Evolutionary conservation across 2,329 filamentous ascomycete species (phyloP).

Genomic region (Exserohilum turcica): DNA sequence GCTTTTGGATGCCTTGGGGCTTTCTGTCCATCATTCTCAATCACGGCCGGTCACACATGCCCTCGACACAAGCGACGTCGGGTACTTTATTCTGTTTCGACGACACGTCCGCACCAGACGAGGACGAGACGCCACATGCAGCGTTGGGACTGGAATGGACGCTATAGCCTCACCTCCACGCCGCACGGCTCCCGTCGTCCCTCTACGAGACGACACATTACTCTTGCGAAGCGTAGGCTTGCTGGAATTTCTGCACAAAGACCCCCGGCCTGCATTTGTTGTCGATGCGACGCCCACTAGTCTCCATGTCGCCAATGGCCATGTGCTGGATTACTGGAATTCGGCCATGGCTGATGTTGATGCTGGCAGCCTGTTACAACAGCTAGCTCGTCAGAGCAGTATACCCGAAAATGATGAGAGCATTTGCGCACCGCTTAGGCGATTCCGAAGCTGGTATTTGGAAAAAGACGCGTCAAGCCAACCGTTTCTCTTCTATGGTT

Average conservation of each 20-base stretch:
- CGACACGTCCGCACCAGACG: conserved; percentile 1
- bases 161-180: conserved; percentile 3
- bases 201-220: conserved; percentile 7
- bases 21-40: conserved; percentile 1
- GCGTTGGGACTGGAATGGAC: neutral
- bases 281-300: conserved; percentile 12
- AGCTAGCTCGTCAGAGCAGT: conserved; percentile 9
- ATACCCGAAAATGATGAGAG: neutral
- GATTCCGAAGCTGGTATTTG: conserved; percentile 28
- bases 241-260: conserved; percentile 27
- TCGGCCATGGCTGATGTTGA: conserved; percentile 22
- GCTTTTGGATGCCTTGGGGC: conserved; percentile 2
- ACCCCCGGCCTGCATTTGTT: conserved; percentile 28
- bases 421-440: neutral
- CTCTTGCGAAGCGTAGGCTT: conserved; percentile 22
- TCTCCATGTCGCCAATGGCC: neutral
- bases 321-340: conserved; percentile 26
- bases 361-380: conserved; percentile 12
- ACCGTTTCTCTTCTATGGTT: conserved; percentile 8
- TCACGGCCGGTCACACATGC: conserved; percentile 1
- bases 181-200: conserved; percentile 4
- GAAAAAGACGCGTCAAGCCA: neutral
- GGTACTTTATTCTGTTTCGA: neutral
- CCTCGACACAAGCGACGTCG: conserved; percentile 1
- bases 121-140: conserved; percentile 4